Conservation (phyloP, 176 grass and related monocot genomes). For the Cocos nucifera region DNA sequence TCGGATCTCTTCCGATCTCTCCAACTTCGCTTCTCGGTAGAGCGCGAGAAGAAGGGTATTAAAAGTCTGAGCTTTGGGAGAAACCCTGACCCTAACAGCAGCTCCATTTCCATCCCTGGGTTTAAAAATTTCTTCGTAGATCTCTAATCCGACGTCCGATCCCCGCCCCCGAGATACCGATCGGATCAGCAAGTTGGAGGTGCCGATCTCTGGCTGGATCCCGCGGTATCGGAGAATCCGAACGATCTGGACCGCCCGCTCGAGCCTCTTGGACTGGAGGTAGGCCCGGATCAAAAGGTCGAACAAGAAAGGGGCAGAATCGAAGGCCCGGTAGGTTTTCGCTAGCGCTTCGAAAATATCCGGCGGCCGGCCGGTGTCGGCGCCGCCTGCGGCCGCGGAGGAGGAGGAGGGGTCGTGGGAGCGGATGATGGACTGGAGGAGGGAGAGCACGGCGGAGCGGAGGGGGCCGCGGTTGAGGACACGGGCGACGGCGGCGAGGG, state of each 20-base stretch:
- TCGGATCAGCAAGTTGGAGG: conserved; percentile 13
- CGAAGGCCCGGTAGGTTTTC: conserved; percentile 9
- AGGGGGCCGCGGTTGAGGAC: conserved; percentile 1
- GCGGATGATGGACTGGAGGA: not conserved
- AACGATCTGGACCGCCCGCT: conserved; percentile 14
- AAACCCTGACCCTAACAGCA: conserved; percentile 9
- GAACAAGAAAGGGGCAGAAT: conserved; percentile 20
- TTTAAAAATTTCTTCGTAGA: conserved; percentile 34
- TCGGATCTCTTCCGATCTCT: conserved; percentile 20
- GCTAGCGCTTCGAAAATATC: conserved; percentile 7
- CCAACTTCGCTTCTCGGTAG: conserved; percentile 26
- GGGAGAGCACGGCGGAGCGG: conserved; percentile 2
- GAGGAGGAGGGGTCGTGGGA: conserved; percentile 1
- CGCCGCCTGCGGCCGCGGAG: not conserved
- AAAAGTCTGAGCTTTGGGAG: conserved; percentile 22
- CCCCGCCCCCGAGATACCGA: not conserved
- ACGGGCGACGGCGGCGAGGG: conserved; percentile 4
- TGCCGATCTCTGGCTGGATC: conserved; percentile 8
- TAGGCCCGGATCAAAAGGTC: conserved; percentile 16
- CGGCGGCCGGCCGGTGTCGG: not conserved
- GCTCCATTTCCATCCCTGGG: not conserved
- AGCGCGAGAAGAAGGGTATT: conserved; percentile 46
- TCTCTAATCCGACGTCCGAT: conserved; percentile 24
- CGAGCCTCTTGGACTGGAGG: conserved; percentile 5
- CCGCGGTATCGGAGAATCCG: conserved; percentile 5